Percentiles rank a stretch among this genome's conserved stretches.
These are phyloP conservation scores for Volvox africanus DNA, from an alignment of 139 green algal genomes.

Conservation along the genomic window DNA sequence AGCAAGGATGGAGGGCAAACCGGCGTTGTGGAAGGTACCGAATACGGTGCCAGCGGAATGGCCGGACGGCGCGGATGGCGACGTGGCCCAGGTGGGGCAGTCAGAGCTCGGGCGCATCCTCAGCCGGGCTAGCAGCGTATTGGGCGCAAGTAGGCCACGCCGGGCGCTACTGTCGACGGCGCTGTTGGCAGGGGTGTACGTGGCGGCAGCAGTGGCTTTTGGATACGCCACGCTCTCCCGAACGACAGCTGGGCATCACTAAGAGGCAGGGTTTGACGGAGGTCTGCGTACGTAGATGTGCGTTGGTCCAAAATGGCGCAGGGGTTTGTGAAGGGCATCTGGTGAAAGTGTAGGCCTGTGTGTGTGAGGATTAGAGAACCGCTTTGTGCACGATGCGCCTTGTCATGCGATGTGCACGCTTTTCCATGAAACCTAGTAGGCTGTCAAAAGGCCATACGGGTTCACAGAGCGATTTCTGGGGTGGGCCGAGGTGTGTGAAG, in stretches of 20 bases:
- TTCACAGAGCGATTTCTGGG: no score
- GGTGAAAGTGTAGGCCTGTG: no score
- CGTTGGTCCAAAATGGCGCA: no score
- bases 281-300: not conserved
- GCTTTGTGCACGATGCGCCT: no score
- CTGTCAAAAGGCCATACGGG: no score
- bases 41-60: not conserved
- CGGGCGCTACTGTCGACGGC: not conserved
- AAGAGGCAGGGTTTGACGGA: not conserved
- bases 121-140: not conserved
- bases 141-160: not conserved
- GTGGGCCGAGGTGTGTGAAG: no score
- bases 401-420: no score
- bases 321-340: no score
- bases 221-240: constrained; percentile 22
- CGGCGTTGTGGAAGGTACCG: constrained; percentile 12
- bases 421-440: no score
- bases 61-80: constrained; percentile 4
- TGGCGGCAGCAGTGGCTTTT: constrained; percentile 40
- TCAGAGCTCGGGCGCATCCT: not conserved
- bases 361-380: no score
- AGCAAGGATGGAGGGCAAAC: not conserved
- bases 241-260: not conserved
- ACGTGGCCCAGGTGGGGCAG: not conserved
- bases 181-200: constrained; percentile 31